Evolutionary conservation across 2,329 filamentous ascomycete species (phyloP).

Genomic region (Stemphylium vesicarium): DNA sequence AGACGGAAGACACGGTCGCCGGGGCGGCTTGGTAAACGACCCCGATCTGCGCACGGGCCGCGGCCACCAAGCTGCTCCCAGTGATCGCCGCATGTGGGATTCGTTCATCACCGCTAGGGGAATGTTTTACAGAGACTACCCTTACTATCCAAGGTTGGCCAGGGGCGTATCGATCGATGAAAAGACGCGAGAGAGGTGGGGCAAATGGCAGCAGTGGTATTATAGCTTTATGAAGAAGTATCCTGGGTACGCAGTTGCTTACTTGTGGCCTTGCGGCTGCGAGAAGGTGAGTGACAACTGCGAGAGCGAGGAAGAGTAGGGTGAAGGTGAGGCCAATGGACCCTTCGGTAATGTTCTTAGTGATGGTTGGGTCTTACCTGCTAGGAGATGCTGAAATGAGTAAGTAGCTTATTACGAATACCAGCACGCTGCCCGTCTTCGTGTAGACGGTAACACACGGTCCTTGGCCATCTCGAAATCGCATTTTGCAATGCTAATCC

Average conservation of each 20-base stretch:
- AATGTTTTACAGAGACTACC: background rate
- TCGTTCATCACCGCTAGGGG: background rate
- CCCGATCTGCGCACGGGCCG: slow-evolving; percentile 22
- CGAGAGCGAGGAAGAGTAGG: slow-evolving; percentile 25
- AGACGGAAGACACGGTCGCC: slow-evolving; percentile 27
- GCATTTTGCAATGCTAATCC: background rate
- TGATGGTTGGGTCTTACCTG: too few species aligned
- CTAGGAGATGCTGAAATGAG: too few species aligned
- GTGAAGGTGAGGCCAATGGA: background rate
- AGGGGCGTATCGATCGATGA: background rate
- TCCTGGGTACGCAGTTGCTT: slow-evolving; percentile 14
- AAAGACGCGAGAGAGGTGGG: background rate
- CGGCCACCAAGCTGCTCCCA: slow-evolving; percentile 22
- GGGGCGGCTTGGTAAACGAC: slow-evolving; percentile 26
- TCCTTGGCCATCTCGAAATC: background rate
- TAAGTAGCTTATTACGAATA: too few species aligned
- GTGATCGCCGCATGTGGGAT: slow-evolving; percentile 19
- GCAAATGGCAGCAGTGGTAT: slow-evolving; percentile 20
- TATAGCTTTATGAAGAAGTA: slow-evolving; percentile 24
- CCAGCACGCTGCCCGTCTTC: too few species aligned
- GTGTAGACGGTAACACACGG: too few species aligned
- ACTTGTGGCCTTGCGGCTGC: slow-evolving; percentile 39
- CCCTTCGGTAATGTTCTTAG: too few species aligned
- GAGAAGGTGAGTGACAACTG: slow-evolving; percentile 11
- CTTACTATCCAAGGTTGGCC: background rate